Base-by-base conservation (phyloP, 83 land plant species). In the Picea abies region DNA sequence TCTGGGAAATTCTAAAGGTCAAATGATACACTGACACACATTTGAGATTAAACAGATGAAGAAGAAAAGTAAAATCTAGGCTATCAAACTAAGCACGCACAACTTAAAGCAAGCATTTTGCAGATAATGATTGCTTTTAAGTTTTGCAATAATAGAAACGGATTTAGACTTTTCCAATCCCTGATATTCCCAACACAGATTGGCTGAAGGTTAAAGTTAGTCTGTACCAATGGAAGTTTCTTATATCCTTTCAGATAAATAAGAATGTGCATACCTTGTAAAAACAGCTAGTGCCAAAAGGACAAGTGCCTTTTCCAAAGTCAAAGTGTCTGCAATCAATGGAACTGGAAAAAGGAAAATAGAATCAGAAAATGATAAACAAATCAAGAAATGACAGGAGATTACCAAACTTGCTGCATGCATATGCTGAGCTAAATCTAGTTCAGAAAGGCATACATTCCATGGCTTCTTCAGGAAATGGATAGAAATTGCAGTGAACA, bases 221-320 rank as follows among this genome's bases (percentile, higher is more conserved):
- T 49, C 41, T 71, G 44, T 35, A 79, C 14, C 56, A 62, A 17
- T 16, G 23, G 37, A 68, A 39, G 20, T 64, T 32, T 25, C 47
- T 4, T 26, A 1, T 10, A 3, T 47, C 22, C 11, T 20, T 47
- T 73, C 47, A 22, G 10, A 22, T 9, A 23, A 63, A 66, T 26
- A 67, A 61, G 63, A 58, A 79, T 71, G 20, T 25, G 8, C 71
- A 35, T 86, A 97, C 99, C 98, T 91, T 95, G 87, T 97, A 97
- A 61, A 97, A 97, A 79, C 99, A 97, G 83, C 98, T 95, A 10
- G 95, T 89, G 14, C 99, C 99, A 92, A 97, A 97, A 0, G 98
- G 99, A 79, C 99, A 97, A 29, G 83, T 78, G 3, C 96, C 96
- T 89, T 93, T 95, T 70, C 99, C 99, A 85, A 88, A 93, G 82